Base-by-base conservation (phyloP, 1,284 basidiomycete species). In the Trichosporon ovoides region DNA sequence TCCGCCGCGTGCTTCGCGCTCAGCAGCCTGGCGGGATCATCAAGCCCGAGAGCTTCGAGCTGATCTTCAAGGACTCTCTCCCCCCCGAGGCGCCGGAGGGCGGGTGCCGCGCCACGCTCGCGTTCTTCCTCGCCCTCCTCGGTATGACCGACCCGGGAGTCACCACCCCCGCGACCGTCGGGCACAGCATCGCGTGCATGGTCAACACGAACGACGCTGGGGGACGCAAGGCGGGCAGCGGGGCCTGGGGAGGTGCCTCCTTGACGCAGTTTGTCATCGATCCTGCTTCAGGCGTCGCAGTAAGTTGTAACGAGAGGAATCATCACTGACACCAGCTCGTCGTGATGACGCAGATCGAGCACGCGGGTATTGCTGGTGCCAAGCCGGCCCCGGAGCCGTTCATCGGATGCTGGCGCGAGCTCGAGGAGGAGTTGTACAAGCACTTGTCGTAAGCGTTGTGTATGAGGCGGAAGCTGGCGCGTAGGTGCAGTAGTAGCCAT, bases 191-290 rank as follows among this genome's bases (percentile, higher is more conserved):
- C 10, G 67, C 52, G 6, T 53, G 57, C 28, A 22, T 60, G 14
- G 18, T 68, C 24, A 63, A 54, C 28, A 31, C 55, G 3, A 31
- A 46, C 12, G 63, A 65, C 38, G 52, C 46, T 7, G 31, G 54
- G 1, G 61, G 68, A 1, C 60, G 68, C 51, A 61, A 60, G 49
- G 58, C 54, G 10, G 64, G 62, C 12, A 67, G 64, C 37, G 70
- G 66, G 14, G 51, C 43, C 14, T 71, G 70, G 70, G 50, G 49
- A 35, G 66, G 66, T 28, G 64, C 64, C 24, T 66, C 66, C 0
- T 62, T 65, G 53, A 70, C 68, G 7, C 51, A 63, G 57, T 70
- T 59, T 55, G 69, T 67, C 67, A 50, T 72, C n/a, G 70, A 70
- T 52, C 70, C 70, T 5, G 55, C 50, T 3, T 58, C 60, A 1